Conservation (phyloP, 2,329 filamentous ascomycete genomes). For the Cladosporium sp. region DNA sequence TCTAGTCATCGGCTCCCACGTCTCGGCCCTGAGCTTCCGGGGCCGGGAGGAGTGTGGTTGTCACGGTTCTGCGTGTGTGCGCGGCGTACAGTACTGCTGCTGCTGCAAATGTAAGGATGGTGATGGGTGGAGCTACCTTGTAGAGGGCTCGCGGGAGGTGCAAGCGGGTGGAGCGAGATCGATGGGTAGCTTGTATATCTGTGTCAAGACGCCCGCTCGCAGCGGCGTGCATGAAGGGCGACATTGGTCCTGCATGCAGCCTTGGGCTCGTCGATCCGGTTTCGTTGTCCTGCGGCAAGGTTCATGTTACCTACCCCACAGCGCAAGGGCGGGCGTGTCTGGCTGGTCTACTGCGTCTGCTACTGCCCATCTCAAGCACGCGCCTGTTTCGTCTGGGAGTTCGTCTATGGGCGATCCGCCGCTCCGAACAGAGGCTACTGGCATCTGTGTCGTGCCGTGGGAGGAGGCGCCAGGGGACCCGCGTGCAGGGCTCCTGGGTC, state of each 20-base stretch:
- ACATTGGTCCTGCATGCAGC: constrained; percentile 16
- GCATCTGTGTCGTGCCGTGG: constrained; percentile 21
- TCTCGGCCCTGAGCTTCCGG: constrained; percentile 19
- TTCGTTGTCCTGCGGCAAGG: constrained; percentile 20
- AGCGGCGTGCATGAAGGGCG: constrained; percentile 18
- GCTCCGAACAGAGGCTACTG: constrained; percentile 19
- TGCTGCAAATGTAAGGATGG: constrained; percentile 17
- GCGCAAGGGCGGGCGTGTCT: constrained; percentile 19
- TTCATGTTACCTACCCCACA: constrained; percentile 19
- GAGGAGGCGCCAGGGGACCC: constrained; percentile 21
- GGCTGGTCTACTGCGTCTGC: constrained; percentile 8
- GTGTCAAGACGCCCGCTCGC: constrained; percentile 19
- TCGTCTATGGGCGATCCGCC: constrained; percentile 19
- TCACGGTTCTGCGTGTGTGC: background rate
- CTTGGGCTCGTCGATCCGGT: constrained; percentile 17
- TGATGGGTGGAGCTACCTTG: constrained; percentile 13
- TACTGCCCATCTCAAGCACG: constrained; percentile 15
- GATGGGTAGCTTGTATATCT: constrained; percentile 22
- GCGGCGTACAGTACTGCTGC: background rate
- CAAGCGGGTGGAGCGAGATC: constrained; percentile 16
- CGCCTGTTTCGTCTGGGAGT: constrained; percentile 20
- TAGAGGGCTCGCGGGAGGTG: constrained; percentile 6
- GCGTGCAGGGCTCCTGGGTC: constrained; percentile 22
- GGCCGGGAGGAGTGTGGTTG: constrained; percentile 8
- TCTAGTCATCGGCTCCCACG: constrained; percentile 20